Evolutionary conservation across 768 basidiomycete genomes (phyloP).

Genomic region (Tricholoma sp.): DNA sequence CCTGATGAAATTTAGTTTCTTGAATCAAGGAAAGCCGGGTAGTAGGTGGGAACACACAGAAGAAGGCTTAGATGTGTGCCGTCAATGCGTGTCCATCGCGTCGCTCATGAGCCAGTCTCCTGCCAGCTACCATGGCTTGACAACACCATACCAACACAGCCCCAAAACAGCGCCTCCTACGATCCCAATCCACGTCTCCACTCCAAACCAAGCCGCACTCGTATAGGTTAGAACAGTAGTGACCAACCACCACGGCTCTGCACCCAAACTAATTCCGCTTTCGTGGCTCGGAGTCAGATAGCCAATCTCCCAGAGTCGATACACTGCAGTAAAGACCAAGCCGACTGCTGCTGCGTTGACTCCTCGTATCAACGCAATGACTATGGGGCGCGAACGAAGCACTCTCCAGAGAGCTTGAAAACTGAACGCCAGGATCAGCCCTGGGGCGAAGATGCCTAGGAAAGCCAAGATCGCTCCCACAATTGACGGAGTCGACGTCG

Average conservation of each 20-base stretch:
- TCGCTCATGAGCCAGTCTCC: too few species aligned
- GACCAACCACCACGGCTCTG: not conserved
- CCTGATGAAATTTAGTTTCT: too few species aligned
- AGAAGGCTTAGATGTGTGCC: too few species aligned
- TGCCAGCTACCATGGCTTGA: not conserved
- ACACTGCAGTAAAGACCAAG: conserved; percentile 19
- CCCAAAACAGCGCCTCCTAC: not conserved
- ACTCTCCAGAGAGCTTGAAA: conserved; percentile 32
- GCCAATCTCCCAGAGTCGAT: not conserved
- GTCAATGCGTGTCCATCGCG: too few species aligned
- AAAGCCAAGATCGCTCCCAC: conserved; percentile 44
- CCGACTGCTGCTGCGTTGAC: conserved; percentile 39
- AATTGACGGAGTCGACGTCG: conserved; percentile 25
- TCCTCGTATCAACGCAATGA: conserved; percentile 30
- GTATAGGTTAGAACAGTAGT: not conserved
- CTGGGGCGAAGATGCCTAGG: conserved; percentile 47
- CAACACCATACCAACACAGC: not conserved
- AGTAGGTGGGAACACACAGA: too few species aligned
- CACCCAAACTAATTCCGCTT: not conserved
- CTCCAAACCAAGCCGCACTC: not conserved
- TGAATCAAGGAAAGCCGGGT: too few species aligned
- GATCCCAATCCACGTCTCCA: not conserved
- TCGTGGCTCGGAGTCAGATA: not conserved
- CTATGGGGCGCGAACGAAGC: conserved; percentile 23
- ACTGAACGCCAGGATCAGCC: conserved; percentile 32